Base-by-base conservation (phyloP, 2,329 filamentous ascomycete genomes). In the Trichoderma koningiopsis region DNA sequence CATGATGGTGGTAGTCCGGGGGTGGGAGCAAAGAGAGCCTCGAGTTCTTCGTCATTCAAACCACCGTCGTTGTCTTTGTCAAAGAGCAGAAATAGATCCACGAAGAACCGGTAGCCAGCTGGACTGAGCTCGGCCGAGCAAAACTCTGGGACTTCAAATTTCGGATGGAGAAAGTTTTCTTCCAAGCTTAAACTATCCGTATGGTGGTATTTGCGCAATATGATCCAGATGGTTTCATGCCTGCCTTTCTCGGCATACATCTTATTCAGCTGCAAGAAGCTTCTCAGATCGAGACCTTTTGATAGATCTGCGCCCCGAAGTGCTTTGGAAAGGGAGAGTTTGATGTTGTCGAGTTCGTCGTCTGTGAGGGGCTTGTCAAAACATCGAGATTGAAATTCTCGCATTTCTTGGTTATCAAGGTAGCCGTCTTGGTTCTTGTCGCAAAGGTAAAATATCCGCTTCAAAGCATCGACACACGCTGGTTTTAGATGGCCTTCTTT, bases 61-160 rank as follows among this genome's bases (percentile, higher is more conserved):
- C 95, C 96, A 3, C 96, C 96, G 76, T 99, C 96, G 73, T 97
- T 99, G 78, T 99, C 96, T 81, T 97, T 96, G 79, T 99, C 96
- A 70, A 97, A 97, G 0, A 97, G 86, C 43, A 99, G 82, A 78
- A 99, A 99, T 0, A 98, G 85, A 76, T 99, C 96, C 72, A 98
- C 95, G 75, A 99, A 97, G 83, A 99, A 99, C 24, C 95, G 90
- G 80, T 99, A 99, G 0, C 96, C 96, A 16, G 92, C 90, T 0
- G 96, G 96, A 73, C 94, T 97, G 22, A 99, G 86, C 81, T 99
- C 96, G 4, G 95, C 94, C 4, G 95, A 98, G 0, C 94, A 91
- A 76, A 92, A 95, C 69, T 95, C 92, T 0, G 96, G 93, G 0
- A 99, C 94, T 8, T 99, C 96, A 72, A 98, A 95, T 74, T 93